Evolutionary conservation across 164 flowering plant genomes (phyloP).

Genomic region (Sedum album): DNA sequence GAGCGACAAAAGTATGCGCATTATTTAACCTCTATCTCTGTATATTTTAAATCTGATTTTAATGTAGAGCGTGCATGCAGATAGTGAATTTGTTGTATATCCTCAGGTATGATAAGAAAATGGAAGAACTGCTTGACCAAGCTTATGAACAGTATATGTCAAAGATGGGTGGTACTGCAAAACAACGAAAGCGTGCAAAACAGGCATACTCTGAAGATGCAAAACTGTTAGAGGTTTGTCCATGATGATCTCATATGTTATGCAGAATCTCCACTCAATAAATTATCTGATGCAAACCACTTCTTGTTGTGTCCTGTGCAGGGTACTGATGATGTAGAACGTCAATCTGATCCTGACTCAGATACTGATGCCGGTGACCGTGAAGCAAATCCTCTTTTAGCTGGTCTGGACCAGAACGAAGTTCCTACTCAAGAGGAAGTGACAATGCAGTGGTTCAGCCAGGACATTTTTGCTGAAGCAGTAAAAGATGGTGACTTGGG

Average conservation of each 20-base stretch:
- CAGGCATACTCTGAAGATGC: slow-evolving; percentile 21
- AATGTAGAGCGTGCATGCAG: too few relatives aligned
- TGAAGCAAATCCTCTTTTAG: slow-evolving; percentile 86
- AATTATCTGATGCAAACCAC: background rate
- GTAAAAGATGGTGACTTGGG: slow-evolving; percentile 42
- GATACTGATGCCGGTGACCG: slow-evolving; percentile 42
- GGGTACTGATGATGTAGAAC: slow-evolving; percentile 38
- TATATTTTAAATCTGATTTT: too few relatives aligned
- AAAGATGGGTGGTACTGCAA: slow-evolving; percentile 61
- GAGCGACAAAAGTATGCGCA: slow-evolving; percentile 60
- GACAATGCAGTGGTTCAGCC: slow-evolving; percentile 77
- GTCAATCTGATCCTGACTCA: slow-evolving; percentile 51
- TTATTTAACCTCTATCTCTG: too few relatives aligned
- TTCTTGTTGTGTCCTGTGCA: slow-evolving; percentile 17
- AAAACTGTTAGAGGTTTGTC: slow-evolving; percentile 36
- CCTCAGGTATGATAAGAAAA: slow-evolving; percentile 63
- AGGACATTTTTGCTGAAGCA: slow-evolving; percentile 73
- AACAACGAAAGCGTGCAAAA: slow-evolving; percentile 74
- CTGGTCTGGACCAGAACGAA: slow-evolving; percentile 48
- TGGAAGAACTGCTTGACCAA: slow-evolving; percentile 69
- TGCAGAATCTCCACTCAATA: background rate
- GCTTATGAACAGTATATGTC: slow-evolving; percentile 65
- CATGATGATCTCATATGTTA: background rate
- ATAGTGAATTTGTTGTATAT: background rate
- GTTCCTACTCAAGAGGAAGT: slow-evolving; percentile 57